These are phyloP conservation scores for Pichia sp. DNA, from an alignment of 1,139 yeast genomes.

Conservation along the genomic window DNA sequence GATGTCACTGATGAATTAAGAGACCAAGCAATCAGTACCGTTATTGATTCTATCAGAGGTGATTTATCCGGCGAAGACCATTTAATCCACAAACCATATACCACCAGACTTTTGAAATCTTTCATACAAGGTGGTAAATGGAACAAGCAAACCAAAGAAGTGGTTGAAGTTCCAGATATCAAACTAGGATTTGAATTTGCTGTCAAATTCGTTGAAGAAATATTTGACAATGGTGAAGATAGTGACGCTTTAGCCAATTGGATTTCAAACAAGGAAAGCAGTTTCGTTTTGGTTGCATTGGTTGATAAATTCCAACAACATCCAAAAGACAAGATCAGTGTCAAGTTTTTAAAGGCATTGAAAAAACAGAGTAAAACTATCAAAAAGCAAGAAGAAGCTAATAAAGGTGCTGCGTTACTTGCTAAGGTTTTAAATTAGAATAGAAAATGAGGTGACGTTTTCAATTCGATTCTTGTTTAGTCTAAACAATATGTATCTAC, in stretches of 20 bases:
- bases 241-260: constrained; percentile 49
- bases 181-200: constrained; percentile 62
- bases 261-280: constrained; percentile 62
- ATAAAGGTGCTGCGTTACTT: constrained; percentile 77
- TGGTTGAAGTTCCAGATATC: constrained; percentile 37
- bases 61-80: constrained; percentile 63
- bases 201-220: constrained; percentile 39
- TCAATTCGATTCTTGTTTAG: no score
- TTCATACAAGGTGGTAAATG: constrained; percentile 83
- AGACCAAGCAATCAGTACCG: constrained; percentile 43
- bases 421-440: constrained; percentile 26
- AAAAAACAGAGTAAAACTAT: constrained; percentile 43
- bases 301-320: constrained; percentile 39
- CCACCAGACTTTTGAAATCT: constrained; percentile 69
- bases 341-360: constrained; percentile 43
- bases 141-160: constrained; percentile 47
- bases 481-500: no score
- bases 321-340: constrained; percentile 30
- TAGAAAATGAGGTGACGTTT: no score
- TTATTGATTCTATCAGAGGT: constrained; percentile 56
- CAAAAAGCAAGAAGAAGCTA: constrained; percentile 39
- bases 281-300: constrained; percentile 72
- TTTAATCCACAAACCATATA: constrained; percentile 62
- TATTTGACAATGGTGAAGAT: constrained; percentile 37
- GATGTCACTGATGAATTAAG: constrained; percentile 42